These are phyloP conservation scores for Fusarium pseudonygamai DNA, from an alignment of 2,329 filamentous ascomycete genomes.

Conservation along the genomic window DNA sequence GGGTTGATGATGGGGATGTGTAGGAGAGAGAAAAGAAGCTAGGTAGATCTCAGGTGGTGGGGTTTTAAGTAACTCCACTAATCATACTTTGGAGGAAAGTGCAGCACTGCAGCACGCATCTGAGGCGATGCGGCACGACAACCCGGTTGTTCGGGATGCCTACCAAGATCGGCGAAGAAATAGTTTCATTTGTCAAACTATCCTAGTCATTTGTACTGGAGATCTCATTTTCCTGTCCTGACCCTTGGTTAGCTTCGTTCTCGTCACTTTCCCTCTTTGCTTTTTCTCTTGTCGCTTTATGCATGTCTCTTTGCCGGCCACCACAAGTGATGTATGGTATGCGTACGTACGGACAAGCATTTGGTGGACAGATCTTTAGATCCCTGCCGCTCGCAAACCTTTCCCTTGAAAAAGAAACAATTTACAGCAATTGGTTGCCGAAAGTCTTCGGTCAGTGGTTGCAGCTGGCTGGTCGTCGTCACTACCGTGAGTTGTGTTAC, in stretches of 20 bases:
- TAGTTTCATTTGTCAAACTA: not conserved
- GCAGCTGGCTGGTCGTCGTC: slow-evolving; percentile 15
- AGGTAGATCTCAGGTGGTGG: too few relatives aligned
- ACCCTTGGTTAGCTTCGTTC: slow-evolving; percentile 16
- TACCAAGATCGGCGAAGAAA: slow-evolving; percentile 14
- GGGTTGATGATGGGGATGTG: too few relatives aligned
- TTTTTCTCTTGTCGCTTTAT: slow-evolving; percentile 4
- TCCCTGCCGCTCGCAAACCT: slow-evolving; percentile 22
- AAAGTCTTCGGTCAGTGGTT: slow-evolving; percentile 10
- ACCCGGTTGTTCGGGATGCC: slow-evolving; percentile 23
- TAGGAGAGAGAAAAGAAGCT: too few relatives aligned
- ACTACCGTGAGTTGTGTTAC: not conserved
- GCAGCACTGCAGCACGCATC: slow-evolving; percentile 6
- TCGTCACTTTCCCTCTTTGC: not conserved
- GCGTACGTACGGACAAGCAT: not conserved
- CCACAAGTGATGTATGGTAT: not conserved
- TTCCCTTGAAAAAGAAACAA: not conserved
- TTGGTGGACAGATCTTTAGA: not conserved
- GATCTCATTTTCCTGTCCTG: slow-evolving; percentile 30
- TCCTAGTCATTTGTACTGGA: slow-evolving; percentile 16
- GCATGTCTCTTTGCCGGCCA: not conserved
- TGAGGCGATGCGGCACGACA: not conserved
- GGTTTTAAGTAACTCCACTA: too few relatives aligned
- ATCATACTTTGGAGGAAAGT: too few relatives aligned
- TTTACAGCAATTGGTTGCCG: not conserved